Base-by-base conservation (phyloP, 2,329 filamentous ascomycete genomes). In the Colletotrichum tabaci region DNA sequence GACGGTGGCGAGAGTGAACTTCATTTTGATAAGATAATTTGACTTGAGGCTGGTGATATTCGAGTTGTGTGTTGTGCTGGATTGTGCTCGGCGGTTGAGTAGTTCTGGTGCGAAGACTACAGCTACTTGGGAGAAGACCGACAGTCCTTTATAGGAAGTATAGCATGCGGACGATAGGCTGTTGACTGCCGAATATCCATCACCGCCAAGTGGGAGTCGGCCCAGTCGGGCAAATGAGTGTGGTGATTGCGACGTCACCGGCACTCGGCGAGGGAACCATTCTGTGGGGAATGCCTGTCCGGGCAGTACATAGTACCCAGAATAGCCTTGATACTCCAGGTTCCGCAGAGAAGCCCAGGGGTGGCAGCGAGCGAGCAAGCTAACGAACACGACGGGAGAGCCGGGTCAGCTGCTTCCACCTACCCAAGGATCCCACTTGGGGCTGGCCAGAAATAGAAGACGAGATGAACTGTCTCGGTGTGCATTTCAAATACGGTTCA, bases 1-100 rank as follows among this genome's bases (percentile, higher is more conserved):
- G 53, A 71, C 47, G 53, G 72, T 60, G 47, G 75, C 60, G 56
- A 74, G 49, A 66, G 73, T 61, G 75, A 75, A 76, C 60, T 72
- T 74, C 76, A 79, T 79, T 35, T 76, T 75, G 70, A 40, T 1
- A 42, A 66, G 40, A 18, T 35, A 8, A 3, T 38, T 38, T 2
- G 35, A 38, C 35, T 38, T 53, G 15, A 21, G 15, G 18, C 13
- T 8, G 30, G 30, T 9, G 2, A 38, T 15, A 30, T 18, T 9
- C n/a, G 0, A 18, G 10, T 53, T 1, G 26, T 57, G 5, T 38
- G 21, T 38, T 2, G 10, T 30, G 23, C n/a, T 26, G 38, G 1
- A 26, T 5, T 38, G 26, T 23, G 23, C 4, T 16, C 10, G 4
- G 8, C n/a, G 7, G n/a, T 30, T 21, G 13, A 26, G 52, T 42